Percentiles rank a stretch among this genome's conserved stretches.
phyloP scores from a whole-genome alignment of 2,329 filamentous ascomycete genomes.

The Metarhizium guizhouense region DNA sequence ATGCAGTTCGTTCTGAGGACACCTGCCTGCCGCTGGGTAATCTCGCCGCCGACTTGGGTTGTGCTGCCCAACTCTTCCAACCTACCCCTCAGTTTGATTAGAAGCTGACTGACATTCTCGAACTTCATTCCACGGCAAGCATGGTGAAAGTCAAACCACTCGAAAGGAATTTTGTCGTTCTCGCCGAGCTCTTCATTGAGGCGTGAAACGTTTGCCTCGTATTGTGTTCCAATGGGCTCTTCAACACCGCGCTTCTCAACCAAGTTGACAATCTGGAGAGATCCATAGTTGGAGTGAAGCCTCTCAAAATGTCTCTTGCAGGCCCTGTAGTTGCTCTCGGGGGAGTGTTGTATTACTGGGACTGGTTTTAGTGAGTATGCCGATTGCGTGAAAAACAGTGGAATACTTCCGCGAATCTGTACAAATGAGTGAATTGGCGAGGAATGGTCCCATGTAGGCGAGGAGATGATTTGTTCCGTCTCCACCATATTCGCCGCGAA shows the following conservation, averaged over 20 bases:
- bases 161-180: conserved; percentile 44
- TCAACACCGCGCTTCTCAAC: conserved; percentile 86
- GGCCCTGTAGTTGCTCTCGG: conserved; percentile 67
- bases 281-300: conserved; percentile 61
- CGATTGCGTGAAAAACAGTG: conserved; percentile 89
- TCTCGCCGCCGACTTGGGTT: conserved; percentile 37
- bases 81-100: conserved; percentile 59
- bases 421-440: conserved; percentile 71
- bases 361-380: conserved; percentile 89
- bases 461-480: conserved; percentile 86
- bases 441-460: conserved; percentile 52
- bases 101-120: conserved; percentile 78
- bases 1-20: conserved; percentile 95
- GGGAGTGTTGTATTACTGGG: conserved; percentile 72
- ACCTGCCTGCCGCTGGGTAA: conserved; percentile 52
- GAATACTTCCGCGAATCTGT: conserved; percentile 84
- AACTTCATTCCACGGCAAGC: conserved; percentile 96
- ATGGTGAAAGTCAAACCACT: conserved; percentile 97
- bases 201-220: conserved; percentile 56
- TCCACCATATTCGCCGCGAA: conserved; percentile 86
- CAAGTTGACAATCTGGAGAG: conserved; percentile 70
- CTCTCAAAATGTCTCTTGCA: conserved; percentile 72
- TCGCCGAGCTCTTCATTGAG: conserved; percentile 56
- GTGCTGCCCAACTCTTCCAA: conserved; percentile 67
- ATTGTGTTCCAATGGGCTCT: conserved; percentile 67